Evolutionary conservation across 768 basidiomycete genomes (phyloP).

Genomic region (Russula foetens): DNA sequence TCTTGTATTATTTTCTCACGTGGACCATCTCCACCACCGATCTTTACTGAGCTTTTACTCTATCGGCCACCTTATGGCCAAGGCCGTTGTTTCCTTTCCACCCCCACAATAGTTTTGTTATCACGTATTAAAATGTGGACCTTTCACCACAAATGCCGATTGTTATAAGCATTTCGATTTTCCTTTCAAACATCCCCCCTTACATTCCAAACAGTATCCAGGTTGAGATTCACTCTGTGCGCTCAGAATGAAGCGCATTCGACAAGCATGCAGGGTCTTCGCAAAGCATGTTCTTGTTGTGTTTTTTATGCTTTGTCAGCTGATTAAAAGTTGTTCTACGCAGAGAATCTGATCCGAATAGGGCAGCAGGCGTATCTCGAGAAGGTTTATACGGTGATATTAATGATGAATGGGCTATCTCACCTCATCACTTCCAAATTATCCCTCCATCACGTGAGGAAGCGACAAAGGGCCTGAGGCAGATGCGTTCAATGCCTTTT

Average conservation of each 20-base stretch:
- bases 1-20: too few species aligned
- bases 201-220: background rate
- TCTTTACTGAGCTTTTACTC: background rate
- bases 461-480: background rate
- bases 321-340: background rate
- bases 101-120: background rate
- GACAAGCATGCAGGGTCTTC: conserved; percentile 1
- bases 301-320: background rate
- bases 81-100: background rate
- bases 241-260: conserved; percentile 1
- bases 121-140: background rate
- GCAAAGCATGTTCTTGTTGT: background rate
- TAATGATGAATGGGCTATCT: conserved; percentile 8
- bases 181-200: background rate
- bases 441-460: background rate
- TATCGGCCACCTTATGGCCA: background rate
- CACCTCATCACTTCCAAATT: background rate
- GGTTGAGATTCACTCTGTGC: background rate
- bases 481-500: conserved; percentile 7
- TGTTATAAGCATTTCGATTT: background rate
- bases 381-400: background rate
- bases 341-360: conserved; percentile 2
- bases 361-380: background rate
- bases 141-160: background rate
- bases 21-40: too few species aligned